Percentiles rank a stretch among this genome's conserved stretches.
Conservation (phyloP, 345 rosid species). For the Clausena lansium region DNA sequence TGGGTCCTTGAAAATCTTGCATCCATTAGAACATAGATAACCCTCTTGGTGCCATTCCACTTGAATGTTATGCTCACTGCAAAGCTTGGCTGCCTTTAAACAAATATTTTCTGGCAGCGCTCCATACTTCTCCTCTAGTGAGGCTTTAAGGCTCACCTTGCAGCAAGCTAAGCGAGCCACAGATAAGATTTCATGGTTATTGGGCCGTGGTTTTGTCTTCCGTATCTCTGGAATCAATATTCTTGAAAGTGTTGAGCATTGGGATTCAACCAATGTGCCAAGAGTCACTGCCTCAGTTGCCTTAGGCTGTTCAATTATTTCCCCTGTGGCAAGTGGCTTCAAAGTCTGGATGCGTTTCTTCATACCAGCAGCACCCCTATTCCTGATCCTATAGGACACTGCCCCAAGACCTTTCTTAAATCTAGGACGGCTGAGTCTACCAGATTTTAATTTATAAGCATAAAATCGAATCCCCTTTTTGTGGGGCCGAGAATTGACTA, state of each 20-base stretch:
- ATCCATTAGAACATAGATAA: slow-evolving; percentile 75
- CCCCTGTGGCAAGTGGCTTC: slow-evolving; percentile 42
- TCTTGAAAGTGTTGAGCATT: slow-evolving; percentile 68
- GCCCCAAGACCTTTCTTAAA: slow-evolving; percentile 86
- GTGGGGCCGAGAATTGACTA: slow-evolving; percentile 51
- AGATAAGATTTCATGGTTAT: slow-evolving; percentile 72
- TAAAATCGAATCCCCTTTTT: slow-evolving; percentile 72
- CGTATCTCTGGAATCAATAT: slow-evolving; percentile 61
- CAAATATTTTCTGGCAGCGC: slow-evolving; percentile 66
- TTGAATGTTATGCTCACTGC: slow-evolving; percentile 82
- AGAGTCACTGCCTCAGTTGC: slow-evolving; percentile 33
- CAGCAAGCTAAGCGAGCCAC: slow-evolving; percentile 88
- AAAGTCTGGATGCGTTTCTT: slow-evolving; percentile 77
- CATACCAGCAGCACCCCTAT: slow-evolving; percentile 56
- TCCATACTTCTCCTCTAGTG: slow-evolving; percentile 74
- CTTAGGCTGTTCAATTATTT: slow-evolving; percentile 35
- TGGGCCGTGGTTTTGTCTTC: slow-evolving; percentile 87
- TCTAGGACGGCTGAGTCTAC: slow-evolving; percentile 84
- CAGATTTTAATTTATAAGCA: slow-evolving; percentile 80
- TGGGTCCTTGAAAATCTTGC: slow-evolving; percentile 53
- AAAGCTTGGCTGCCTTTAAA: slow-evolving; percentile 92
- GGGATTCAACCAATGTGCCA: slow-evolving; percentile 54
- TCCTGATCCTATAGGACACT: slow-evolving; percentile 71
- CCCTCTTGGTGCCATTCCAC: slow-evolving; percentile 88
- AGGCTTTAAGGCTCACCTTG: slow-evolving; percentile 69